Conservation (phyloP, 345 rosid genomes). For the Boechera retrofracta region DNA sequence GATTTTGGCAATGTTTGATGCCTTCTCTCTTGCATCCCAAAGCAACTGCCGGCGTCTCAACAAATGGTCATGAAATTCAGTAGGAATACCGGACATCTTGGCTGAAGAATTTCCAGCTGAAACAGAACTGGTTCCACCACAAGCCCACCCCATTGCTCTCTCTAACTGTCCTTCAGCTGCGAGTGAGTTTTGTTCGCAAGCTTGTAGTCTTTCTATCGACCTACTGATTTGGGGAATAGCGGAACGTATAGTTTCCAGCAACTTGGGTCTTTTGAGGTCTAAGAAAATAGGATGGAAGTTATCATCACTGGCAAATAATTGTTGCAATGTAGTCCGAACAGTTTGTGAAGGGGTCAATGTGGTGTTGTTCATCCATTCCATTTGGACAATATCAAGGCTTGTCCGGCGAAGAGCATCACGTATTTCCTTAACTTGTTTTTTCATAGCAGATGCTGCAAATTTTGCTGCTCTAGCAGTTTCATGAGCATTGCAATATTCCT, state of each 20-base stretch:
- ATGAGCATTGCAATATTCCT: slow-evolving; percentile 84
- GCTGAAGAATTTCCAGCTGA: slow-evolving; percentile 58
- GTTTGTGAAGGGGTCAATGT: slow-evolving; percentile 64
- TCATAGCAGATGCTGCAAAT: slow-evolving; percentile 74
- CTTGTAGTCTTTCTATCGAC: slow-evolving; percentile 75
- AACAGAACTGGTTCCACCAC: slow-evolving; percentile 76
- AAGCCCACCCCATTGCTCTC: slow-evolving; percentile 98
- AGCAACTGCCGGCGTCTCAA: slow-evolving; percentile 69
- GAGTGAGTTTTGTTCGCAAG: slow-evolving; percentile 68
- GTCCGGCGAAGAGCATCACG: slow-evolving; percentile 70
- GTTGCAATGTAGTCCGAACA: slow-evolving; percentile 62
- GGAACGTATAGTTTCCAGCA: slow-evolving; percentile 71
- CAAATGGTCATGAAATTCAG: slow-evolving; percentile 82
- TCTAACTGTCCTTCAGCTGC: slow-evolving; percentile 89
- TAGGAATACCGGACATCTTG: slow-evolving; percentile 82
- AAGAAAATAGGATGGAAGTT: slow-evolving; percentile 59
- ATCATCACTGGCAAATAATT: slow-evolving; percentile 59
- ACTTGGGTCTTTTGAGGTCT: slow-evolving; percentile 66
- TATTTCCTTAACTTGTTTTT: slow-evolving; percentile 73
- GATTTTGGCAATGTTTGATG: slow-evolving; percentile 67
- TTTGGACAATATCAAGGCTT: slow-evolving; percentile 75
- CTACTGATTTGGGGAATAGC: slow-evolving; percentile 62
- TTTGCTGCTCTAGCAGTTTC: slow-evolving; percentile 86
- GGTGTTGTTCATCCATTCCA: slow-evolving; percentile 89
- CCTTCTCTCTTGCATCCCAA: slow-evolving; percentile 82